Conservation (phyloP, 257 asterid genomes). For the Salvia rosmarinus region DNA sequence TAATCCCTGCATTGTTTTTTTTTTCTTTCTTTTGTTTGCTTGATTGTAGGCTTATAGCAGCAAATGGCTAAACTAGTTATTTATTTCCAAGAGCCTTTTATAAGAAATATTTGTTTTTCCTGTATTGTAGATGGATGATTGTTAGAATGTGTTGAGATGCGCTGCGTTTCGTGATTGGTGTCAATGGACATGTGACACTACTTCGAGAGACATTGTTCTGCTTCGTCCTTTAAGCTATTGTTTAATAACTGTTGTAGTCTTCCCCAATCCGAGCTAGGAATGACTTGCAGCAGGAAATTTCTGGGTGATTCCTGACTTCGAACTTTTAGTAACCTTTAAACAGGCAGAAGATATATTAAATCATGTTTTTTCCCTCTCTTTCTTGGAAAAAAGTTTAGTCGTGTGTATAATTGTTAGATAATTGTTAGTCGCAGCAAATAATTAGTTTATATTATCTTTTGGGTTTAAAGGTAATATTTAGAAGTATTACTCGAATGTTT, state of each 20-base stretch:
- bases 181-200: slow-evolving; percentile 40
- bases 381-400: background rate
- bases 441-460: no score
- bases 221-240: slow-evolving; percentile 18
- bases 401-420: background rate
- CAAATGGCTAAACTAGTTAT: slow-evolving; percentile 26
- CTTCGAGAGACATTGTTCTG: slow-evolving; percentile 29
- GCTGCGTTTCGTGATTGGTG: slow-evolving; percentile 49
- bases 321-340: background rate
- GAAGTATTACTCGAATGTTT: background rate
- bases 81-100: slow-evolving; percentile 28
- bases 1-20: slow-evolving; percentile 26
- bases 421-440: background rate
- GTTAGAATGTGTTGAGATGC: slow-evolving; percentile 50
- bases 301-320: background rate
- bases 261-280: background rate
- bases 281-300: slow-evolving; percentile 12
- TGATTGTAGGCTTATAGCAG: slow-evolving; percentile 12
- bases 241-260: slow-evolving; percentile 15
- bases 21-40: slow-evolving; percentile 20
- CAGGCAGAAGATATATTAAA: background rate
- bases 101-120: slow-evolving; percentile 33
- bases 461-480: no score
- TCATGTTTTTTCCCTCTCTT: no score
- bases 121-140: slow-evolving; percentile 58